phyloP scores from a whole-genome alignment of 2,329 filamentous ascomycete species.

The Aspergillus chevalieri region DNA sequence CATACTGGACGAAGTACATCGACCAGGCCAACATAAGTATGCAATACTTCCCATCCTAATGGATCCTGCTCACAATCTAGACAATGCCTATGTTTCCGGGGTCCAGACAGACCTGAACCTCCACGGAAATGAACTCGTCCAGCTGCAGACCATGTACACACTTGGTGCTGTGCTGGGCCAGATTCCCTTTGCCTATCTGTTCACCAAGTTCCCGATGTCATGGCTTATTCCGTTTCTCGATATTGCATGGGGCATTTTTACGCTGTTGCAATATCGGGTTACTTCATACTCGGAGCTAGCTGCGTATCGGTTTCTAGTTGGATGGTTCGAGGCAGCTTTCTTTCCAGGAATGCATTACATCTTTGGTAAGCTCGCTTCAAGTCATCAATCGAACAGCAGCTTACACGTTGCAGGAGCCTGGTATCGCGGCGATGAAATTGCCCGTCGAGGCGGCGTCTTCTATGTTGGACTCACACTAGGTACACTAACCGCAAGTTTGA shows the following conservation, averaged over 20 bases:
- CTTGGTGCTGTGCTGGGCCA: conserved; percentile 48
- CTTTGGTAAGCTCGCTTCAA: conserved; percentile 19
- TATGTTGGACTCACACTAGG: conserved; percentile 49
- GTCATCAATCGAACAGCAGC: not conserved
- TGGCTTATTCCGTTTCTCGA: conserved; percentile 49
- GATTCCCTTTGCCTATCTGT: conserved; percentile 49
- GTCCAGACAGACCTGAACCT: conserved; percentile 49
- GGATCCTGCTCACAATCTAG: conserved; percentile 19
- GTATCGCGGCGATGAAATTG: conserved; percentile 46
- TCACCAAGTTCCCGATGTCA: conserved; percentile 43
- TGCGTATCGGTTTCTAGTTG: conserved; percentile 51
- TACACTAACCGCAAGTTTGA: conserved; percentile 48
- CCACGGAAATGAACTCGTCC: conserved; percentile 50
- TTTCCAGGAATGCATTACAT: conserved; percentile 34
- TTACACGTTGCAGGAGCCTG: conserved; percentile 29
- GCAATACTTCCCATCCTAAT: conserved; percentile 2
- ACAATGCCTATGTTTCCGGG: conserved; percentile 52
- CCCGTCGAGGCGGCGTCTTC: conserved; percentile 47
- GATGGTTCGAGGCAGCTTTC: conserved; percentile 46
- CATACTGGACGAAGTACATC: conserved; percentile 54
- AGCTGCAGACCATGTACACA: conserved; percentile 50
- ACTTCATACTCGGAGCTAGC: conserved; percentile 46
- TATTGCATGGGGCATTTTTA: conserved; percentile 52
- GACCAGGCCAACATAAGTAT: conserved; percentile 51
- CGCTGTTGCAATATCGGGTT: conserved; percentile 50